A percentile compares a stretch with the other conserved stretches of the same genome.
These are phyloP conservation scores for Kluyveromyces sp. DNA, from an alignment of 1,139 yeast species.

Conservation along the genomic window DNA sequence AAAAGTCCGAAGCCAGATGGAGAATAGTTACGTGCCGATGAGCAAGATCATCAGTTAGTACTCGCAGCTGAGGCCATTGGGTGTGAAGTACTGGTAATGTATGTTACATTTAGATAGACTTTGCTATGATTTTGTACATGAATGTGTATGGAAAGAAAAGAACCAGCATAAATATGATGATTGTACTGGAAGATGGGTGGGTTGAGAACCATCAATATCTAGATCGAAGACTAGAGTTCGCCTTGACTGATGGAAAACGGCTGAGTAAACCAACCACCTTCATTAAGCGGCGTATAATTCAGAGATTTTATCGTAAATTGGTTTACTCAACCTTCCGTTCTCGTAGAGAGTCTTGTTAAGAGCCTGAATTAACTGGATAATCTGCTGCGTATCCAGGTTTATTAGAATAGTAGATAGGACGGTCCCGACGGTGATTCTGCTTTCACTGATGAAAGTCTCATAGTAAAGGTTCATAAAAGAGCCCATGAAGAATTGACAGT, in stretches of 20 bases:
- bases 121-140: background rate
- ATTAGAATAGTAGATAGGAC: conserved; percentile 70
- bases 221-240: too few species aligned
- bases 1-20: background rate
- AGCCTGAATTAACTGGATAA: conserved; percentile 53
- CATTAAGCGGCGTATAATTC: conserved; percentile 14
- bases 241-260: too few species aligned
- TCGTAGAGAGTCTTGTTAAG: conserved; percentile 58
- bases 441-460: conserved; percentile 79
- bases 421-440: conserved; percentile 64
- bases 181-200: background rate
- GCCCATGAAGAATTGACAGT: conserved; percentile 97
- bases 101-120: background rate
- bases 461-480: conserved; percentile 87
- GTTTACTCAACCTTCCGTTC: conserved; percentile 41
- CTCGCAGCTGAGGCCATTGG: too few species aligned
- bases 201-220: background rate
- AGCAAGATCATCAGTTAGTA: background rate
- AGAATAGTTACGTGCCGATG: background rate
- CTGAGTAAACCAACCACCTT: too few species aligned
- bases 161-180: background rate
- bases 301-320: conserved; percentile 28
- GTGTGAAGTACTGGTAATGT: too few species aligned
- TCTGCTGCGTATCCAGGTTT: conserved; percentile 61
- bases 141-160: background rate